Evolutionary conservation across 2,329 filamentous ascomycete genomes (phyloP).

Genomic region (Aspergillus latus): DNA sequence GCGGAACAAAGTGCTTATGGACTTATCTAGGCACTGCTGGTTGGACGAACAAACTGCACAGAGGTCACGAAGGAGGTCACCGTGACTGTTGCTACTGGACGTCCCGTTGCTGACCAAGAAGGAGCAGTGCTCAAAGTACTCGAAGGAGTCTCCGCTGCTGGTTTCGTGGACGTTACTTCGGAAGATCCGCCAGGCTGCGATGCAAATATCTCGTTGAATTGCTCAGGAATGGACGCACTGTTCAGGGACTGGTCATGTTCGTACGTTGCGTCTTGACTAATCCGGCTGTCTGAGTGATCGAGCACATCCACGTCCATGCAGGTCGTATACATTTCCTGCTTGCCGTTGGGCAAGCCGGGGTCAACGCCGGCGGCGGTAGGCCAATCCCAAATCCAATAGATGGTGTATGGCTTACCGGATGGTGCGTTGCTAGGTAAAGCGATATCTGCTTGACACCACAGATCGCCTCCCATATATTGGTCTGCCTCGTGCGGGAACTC

Average conservation of each 20-base stretch:
- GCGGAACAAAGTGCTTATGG: background rate
- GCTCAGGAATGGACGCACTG: constrained; percentile 39
- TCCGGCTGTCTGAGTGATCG: constrained; percentile 22
- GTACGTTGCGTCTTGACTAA: constrained; percentile 24
- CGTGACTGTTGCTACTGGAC: constrained; percentile 16
- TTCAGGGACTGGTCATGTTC: constrained; percentile 37
- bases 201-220: constrained; percentile 36
- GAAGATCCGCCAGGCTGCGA: background rate
- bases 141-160: background rate
- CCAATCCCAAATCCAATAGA: constrained; percentile 99
- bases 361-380: constrained; percentile 53
- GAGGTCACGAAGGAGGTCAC: constrained; percentile 30
- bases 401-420: constrained; percentile 67
- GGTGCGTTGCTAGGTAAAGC: constrained; percentile 67
- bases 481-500: constrained; percentile 55
- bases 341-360: constrained; percentile 41
- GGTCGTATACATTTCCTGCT: constrained; percentile 50
- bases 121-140: background rate
- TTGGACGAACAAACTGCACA: constrained; percentile 21
- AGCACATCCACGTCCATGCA: constrained; percentile 51
- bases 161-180: background rate
- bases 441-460: constrained; percentile 81
- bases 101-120: background rate
- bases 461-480: constrained; percentile 56
- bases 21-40: background rate